Base-by-base conservation (phyloP, 768 basidiomycete species). In the Pholiota molesta region DNA sequence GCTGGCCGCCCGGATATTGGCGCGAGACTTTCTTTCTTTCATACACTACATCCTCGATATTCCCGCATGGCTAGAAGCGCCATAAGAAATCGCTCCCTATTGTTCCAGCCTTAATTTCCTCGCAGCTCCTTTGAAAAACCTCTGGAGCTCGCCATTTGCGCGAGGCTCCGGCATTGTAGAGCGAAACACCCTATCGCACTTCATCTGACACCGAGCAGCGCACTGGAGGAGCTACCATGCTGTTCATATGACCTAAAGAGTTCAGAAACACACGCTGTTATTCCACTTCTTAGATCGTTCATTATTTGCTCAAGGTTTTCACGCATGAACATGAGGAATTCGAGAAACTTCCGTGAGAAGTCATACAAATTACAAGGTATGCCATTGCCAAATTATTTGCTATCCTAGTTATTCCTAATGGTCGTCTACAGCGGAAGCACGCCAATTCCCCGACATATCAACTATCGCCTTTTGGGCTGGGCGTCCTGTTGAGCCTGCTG, bases 151-250 rank as follows among this genome's bases (percentile, higher is more conserved):
- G 40, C 47, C 61, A 44, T 21, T 39, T 56, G 47, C 33, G 37
- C 31, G 31, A 33, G 42, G 26, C 31, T 61, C 64, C 64, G 66
- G 64, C 49, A 56, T 60, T 63, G 53, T 52, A 60, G 61, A 64
- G 66, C 63, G 61, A 62, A 65, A 62, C 62, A 64, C 45, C 62
- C 66, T 67, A 64, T 67, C 66, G 55, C 64, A 26, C 52, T 52
- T 61, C 62, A 67, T 69, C 66, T 64, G 68, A 64, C 53, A 57
- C 68, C 64, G 66, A 64, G 55, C 55, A 51, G 52, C 55, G 58
- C 59, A 44, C 40, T 55, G 66, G 58, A 52, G 55, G 55, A 49
- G 45, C 56, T 31, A 16, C 45, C 62, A 52, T 64, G 52, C 55
- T 62, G 64, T 55, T 65, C 68, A 69, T 64, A 65, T 69, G 66